Evolutionary conservation across 164 flowering plant species (phyloP).

Genomic region (Euptelea pleiosperma): DNA sequence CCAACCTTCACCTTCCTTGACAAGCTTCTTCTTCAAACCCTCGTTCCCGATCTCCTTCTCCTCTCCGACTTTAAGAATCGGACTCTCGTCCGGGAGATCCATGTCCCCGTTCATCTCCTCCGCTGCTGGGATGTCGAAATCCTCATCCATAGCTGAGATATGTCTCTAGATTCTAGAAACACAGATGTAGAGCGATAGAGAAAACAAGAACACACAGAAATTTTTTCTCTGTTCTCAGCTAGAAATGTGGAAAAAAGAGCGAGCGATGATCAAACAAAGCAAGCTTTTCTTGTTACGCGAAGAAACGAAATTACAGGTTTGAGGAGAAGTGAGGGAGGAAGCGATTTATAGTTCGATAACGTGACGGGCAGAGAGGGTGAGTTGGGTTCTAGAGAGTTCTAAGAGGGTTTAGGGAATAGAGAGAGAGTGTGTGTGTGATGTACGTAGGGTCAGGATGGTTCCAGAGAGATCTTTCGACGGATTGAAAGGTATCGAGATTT

Average conservation of each 20-base stretch:
- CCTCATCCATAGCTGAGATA: conserved; percentile 48
- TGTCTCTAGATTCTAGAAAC: no score
- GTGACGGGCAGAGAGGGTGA: neutral
- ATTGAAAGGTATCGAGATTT: no score
- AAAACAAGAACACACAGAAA: neutral
- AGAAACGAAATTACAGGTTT: no score
- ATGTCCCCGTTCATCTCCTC: conserved; percentile 36
- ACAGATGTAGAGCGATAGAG: no score
- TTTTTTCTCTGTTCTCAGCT: neutral
- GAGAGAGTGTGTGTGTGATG: neutral
- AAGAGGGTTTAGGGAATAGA: neutral
- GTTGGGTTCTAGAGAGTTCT: conserved; percentile 17
- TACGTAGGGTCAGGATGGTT: conserved; percentile 12
- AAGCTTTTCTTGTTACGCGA: no score
- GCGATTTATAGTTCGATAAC: no score
- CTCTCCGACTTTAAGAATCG: conserved; percentile 69
- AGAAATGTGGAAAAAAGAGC: neutral
- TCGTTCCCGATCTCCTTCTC: conserved; percentile 86
- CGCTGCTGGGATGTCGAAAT: conserved; percentile 37
- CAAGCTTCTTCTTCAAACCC: conserved; percentile 86
- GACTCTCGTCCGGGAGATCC: conserved; percentile 39
- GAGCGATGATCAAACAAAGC: neutral
- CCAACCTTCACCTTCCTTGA: conserved; percentile 87
- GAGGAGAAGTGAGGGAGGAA: no score
- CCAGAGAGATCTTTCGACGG: no score